Evolutionary conservation across 23 red algal genomes (phyloP), one percentile per base, ranked within the genome.

Genomic region (Pyropia haitanensis): DNA sequence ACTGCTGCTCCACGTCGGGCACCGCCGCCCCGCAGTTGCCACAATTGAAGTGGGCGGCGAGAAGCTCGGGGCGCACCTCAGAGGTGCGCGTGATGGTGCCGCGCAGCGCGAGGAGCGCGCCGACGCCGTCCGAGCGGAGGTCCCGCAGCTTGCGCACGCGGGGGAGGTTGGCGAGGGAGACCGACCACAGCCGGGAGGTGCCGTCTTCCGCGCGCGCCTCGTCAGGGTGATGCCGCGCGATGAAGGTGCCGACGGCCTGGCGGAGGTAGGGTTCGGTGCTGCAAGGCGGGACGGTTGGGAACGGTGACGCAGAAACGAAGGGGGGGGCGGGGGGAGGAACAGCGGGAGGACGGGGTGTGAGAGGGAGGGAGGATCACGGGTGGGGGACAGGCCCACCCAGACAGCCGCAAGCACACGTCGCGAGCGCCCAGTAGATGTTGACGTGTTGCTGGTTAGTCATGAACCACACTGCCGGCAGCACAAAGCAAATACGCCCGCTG

Each of bases 21-120:
- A 78, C 79, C n/a, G 46, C 65, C 27, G 87, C 76, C 63, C 76
- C 85, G 58, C 94, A 98, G 25, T 84, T 74, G 22, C 67, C 70
- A 39, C 94, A 98, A 18, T 30, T 61, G 39, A 98, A 98, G 4
- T 79, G 65, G 18, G 76, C 94, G 27, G 78, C 25, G 22, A 98
- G 65, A 17, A 98, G 80, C 75, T 98, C 94, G 5, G 94, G 94
- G 0, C 94, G 63, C 26, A 91, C 80, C 69, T 98, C 94, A 13
- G 84, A 87, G 1, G 85, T 98, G 59, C 94, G 70, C 14, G 94
- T 98, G 23, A 98, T 80, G 27, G 94, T 98, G 52, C 85, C 94
- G 8, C 75, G 82, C 27, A 98, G 76, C 10, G 85, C 59, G 1
- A 88, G 48, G 25, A 98, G 78, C 51, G 58, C 67, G 3, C 94